Evolutionary conservation across 1,284 basidiomycete genomes (phyloP).

Genomic region (Acaromyces ingoldii): DNA sequence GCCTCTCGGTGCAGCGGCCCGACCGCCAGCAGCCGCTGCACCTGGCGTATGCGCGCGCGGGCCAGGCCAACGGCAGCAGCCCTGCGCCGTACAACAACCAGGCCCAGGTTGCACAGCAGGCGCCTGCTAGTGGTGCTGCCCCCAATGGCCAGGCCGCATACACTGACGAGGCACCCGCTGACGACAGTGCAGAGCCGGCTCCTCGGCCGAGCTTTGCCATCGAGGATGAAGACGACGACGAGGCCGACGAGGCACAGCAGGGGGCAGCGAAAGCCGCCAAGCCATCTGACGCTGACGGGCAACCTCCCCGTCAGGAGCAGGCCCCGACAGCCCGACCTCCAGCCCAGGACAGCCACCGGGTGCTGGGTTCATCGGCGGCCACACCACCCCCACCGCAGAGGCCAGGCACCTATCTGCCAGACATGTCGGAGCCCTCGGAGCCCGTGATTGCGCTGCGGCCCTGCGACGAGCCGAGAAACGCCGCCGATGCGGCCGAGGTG

Average conservation of each 20-base stretch:
- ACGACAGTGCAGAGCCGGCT: slow-evolving; percentile 12
- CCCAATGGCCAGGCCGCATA: not conserved
- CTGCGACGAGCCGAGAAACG: slow-evolving; percentile 26
- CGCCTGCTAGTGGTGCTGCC: not conserved
- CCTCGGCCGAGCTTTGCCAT: slow-evolving; percentile 37
- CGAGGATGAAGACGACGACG: slow-evolving; percentile 36
- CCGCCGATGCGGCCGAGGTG: slow-evolving; percentile 21
- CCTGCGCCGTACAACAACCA: slow-evolving; percentile 40
- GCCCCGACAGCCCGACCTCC: not conserved
- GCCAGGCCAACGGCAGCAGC: slow-evolving; percentile 1
- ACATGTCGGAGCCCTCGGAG: slow-evolving; percentile 30
- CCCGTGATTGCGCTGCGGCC: slow-evolving; percentile 48
- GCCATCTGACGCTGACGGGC: not conserved
- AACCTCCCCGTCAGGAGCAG: not conserved
- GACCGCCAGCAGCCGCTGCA: slow-evolving; percentile 45
- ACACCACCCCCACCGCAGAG: not conserved
- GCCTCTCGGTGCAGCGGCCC: slow-evolving; percentile 41
- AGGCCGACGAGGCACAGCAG: slow-evolving; percentile 10
- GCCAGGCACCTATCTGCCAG: slow-evolving; percentile 2
- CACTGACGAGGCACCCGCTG: not conserved
- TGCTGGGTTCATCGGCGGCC: not conserved
- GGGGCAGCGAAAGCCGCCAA: not conserved
- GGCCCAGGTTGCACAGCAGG: slow-evolving; percentile 14
- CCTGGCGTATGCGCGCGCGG: slow-evolving; percentile 33
- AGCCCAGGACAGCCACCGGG: not conserved